Conservation (phyloP, 768 basidiomycete genomes). For the Peribolospora baueri region DNA sequence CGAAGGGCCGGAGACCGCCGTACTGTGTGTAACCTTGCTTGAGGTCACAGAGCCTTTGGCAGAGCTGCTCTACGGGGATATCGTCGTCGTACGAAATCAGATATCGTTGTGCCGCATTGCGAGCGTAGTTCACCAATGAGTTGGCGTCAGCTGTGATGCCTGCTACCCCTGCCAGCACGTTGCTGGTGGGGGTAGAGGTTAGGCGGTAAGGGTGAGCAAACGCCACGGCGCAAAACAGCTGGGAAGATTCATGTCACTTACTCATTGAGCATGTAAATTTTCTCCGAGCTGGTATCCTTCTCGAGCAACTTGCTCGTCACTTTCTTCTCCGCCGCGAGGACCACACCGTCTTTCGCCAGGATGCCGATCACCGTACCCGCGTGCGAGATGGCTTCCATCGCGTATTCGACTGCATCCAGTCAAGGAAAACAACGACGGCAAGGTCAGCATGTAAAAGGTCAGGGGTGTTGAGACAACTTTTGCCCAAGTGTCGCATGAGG, state of each 20-base stretch:
- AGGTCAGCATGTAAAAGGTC: not conserved
- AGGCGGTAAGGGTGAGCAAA: not conserved
- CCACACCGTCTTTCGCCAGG: constrained; percentile 47
- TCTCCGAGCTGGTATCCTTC: constrained; percentile 88
- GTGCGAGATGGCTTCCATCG: constrained; percentile 96
- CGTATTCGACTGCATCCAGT: constrained; percentile 62
- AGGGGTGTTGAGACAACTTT: not conserved
- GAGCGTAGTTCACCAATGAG: constrained; percentile 82
- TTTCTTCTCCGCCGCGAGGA: constrained; percentile 87
- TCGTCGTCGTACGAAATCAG: constrained; percentile 81
- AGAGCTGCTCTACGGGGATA: constrained; percentile 87
- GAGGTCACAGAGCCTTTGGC: constrained; percentile 79
- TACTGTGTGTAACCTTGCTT: constrained; percentile 98
- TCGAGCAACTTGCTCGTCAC: constrained; percentile 94
- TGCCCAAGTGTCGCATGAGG: constrained; percentile 1
- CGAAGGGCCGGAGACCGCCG: constrained; percentile 92
- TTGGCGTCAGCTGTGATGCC: constrained; percentile 94
- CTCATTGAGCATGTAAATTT: constrained; percentile 80
- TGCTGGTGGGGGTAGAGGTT: constrained; percentile 30
- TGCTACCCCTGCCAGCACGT: constrained; percentile 83
- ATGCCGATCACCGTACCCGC: constrained; percentile 35
- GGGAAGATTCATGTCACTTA: constrained; percentile 12
- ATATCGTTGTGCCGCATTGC: constrained; percentile 53
- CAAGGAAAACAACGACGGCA: not conserved
- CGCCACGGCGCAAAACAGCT: not conserved